Percentiles rank a stretch among this genome's conserved stretches.
phyloP scores from a whole-genome alignment of 768 basidiomycete genomes.

The Phylloporus scabripes region DNA sequence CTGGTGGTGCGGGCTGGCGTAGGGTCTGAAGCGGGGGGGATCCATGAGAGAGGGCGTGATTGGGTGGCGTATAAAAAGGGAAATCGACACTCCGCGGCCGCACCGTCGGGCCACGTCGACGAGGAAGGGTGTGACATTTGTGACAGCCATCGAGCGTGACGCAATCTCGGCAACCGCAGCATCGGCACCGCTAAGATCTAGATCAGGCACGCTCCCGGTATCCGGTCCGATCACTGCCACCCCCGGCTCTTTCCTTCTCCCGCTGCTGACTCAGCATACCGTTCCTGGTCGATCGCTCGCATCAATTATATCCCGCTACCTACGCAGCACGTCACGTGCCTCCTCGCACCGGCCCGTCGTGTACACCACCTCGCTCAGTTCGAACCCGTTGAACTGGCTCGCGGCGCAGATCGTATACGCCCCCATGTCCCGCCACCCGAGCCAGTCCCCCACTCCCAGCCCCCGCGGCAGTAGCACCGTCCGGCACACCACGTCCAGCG shows the following conservation, averaged over 20 bases:
- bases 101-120: constrained; percentile 34
- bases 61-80: constrained; percentile 21
- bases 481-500: constrained; percentile 86
- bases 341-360: constrained; percentile 60
- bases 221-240: constrained; percentile 17
- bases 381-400: constrained; percentile 92
- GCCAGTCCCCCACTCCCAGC: constrained; percentile 92
- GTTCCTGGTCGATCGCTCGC: constrained; percentile 31
- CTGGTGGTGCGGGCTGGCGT: constrained; percentile 69
- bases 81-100: constrained; percentile 28
- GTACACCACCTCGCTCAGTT: constrained; percentile 73
- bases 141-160: constrained; percentile 28
- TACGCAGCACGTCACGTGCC: constrained; percentile 46
- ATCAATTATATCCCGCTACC: constrained; percentile 30
- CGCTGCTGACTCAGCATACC: neutral
- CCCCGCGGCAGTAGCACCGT: constrained; percentile 55
- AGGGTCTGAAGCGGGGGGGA: constrained; percentile 54
- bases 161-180: constrained; percentile 31
- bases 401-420: constrained; percentile 99
- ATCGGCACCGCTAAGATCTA: constrained; percentile 45
- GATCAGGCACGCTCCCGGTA: constrained; percentile 29
- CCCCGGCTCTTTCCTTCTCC: constrained; percentile 12
- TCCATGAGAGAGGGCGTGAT: constrained; percentile 32
- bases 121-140: constrained; percentile 28
- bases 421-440: constrained; percentile 97